phyloP scores from a whole-genome alignment of 2,329 filamentous ascomycete genomes.

The Huntiella abstrusa region DNA sequence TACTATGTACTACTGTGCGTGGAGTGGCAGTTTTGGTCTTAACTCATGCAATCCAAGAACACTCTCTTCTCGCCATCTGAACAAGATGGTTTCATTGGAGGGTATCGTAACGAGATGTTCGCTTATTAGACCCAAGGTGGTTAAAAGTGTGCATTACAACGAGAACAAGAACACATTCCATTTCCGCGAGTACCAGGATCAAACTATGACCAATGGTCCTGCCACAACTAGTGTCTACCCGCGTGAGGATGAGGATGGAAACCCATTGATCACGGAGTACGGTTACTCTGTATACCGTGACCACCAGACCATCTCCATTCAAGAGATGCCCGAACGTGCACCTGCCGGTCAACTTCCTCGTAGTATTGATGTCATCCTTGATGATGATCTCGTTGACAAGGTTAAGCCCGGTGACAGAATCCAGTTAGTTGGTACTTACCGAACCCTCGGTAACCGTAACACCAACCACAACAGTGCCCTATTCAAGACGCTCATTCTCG shows the following conservation, averaged over 20 bases:
- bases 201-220: conserved; percentile 88
- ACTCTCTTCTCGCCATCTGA: conserved; percentile 71
- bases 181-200: conserved; percentile 79
- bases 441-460: conserved; percentile 87
- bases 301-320: conserved; percentile 93
- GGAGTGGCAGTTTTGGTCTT: conserved; percentile 85
- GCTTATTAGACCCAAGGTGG: conserved; percentile 86
- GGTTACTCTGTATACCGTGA: conserved; percentile 91
- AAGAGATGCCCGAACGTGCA: conserved; percentile 96
- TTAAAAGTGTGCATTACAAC: conserved; percentile 94
- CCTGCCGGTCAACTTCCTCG: conserved; percentile 88
- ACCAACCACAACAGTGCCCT: conserved; percentile 76
- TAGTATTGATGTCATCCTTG: conserved; percentile 87
- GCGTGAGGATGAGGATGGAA: conserved; percentile 80
- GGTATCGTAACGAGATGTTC: conserved; percentile 96
- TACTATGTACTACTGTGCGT: conserved; percentile 89
- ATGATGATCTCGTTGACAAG: conserved; percentile 87
- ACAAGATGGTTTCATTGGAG: conserved; percentile 92
- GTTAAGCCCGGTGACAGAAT: conserved; percentile 93
- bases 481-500: conserved; percentile 84
- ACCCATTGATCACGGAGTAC: conserved; percentile 85
- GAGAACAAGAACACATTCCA: conserved; percentile 74
- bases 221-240: conserved; percentile 87
- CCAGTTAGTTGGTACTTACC: conserved; percentile 89
- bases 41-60: conserved; percentile 90